Conservation (phyloP, 345 rosid genomes). For the Salix exigua region DNA sequence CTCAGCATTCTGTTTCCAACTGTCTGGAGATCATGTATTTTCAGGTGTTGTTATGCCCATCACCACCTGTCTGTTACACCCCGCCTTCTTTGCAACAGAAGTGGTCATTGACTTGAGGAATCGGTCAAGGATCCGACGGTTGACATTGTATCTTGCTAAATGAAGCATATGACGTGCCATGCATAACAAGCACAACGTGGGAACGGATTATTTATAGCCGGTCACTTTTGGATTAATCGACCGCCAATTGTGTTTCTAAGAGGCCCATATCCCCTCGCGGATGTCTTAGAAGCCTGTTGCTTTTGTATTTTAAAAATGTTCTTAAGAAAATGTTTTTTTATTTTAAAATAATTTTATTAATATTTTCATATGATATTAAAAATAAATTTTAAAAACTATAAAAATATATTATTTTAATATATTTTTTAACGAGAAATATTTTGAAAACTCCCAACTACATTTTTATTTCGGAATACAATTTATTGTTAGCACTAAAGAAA, state of each 20-base stretch:
- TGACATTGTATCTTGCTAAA: not conserved
- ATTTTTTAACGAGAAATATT: too few species aligned
- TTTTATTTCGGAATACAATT: too few species aligned
- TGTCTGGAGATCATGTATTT: conserved; percentile 24
- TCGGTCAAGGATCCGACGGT: conserved; percentile 2
- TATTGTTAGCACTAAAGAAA: too few species aligned
- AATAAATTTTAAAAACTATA: too few species aligned
- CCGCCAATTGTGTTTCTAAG: not conserved
- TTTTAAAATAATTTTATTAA: too few species aligned
- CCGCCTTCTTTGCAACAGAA: not conserved
- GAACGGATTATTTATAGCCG: not conserved
- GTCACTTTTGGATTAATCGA: not conserved
- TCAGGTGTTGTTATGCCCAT: conserved; percentile 22
- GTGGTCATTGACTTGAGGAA: not conserved
- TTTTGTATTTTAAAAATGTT: too few species aligned
- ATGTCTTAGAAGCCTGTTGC: too few species aligned
- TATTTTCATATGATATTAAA: too few species aligned
- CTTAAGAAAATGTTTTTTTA: too few species aligned
- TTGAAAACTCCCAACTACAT: too few species aligned
- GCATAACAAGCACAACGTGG: conserved; percentile 1
- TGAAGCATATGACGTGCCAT: not conserved
- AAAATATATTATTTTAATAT: too few species aligned
- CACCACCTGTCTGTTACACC: conserved; percentile 13
- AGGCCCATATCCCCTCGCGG: too few species aligned
- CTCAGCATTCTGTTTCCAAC: conserved; percentile 25